Percentiles rank a stretch among this genome's conserved stretches.
phyloP scores from a whole-genome alignment of 192 early-diverging fungal species.

The Bifiguratus adelaidae region DNA sequence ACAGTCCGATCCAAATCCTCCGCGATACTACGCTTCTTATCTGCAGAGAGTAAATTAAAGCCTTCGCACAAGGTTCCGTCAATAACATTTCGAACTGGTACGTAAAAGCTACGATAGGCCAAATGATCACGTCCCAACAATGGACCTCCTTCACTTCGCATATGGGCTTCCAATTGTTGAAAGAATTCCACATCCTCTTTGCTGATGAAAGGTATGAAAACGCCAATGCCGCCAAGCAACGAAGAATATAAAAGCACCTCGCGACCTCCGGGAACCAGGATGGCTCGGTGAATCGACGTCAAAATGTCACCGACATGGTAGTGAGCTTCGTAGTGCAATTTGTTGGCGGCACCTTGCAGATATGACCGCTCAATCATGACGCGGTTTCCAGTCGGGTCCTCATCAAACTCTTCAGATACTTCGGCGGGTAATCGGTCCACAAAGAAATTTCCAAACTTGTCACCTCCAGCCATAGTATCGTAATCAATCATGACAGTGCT shows the following conservation, averaged over 20 bases:
- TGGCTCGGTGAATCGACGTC: constrained; percentile 67
- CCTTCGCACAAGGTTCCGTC: constrained; percentile 95
- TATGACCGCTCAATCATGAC: constrained; percentile 72
- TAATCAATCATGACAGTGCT: constrained; percentile 76
- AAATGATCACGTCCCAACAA: constrained; percentile 82
- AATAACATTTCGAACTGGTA: constrained; percentile 59
- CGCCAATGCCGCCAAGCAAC: constrained; percentile 74
- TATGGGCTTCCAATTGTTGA: constrained; percentile 80
- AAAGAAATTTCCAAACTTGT: constrained; percentile 96
- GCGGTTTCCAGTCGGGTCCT: constrained; percentile 78
- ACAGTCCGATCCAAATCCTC: constrained; percentile 81
- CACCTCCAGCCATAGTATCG: constrained; percentile 84
- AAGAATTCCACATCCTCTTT: constrained; percentile 92
- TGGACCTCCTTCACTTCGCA: constrained; percentile 68
- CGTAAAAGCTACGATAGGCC: constrained; percentile 67
- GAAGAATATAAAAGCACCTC: constrained; percentile 83
- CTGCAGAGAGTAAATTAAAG: constrained; percentile 60
- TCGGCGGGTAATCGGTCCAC: constrained; percentile 59
- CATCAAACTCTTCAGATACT: constrained; percentile 64
- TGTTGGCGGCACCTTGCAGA: constrained; percentile 78
- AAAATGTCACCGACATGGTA: constrained; percentile 85
- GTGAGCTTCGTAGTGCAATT: constrained; percentile 62
- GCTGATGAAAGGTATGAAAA: constrained; percentile 77
- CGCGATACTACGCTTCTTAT: constrained; percentile 67
- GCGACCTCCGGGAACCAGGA: constrained; percentile 77